phyloP scores from a whole-genome alignment of 805 yeast genomes.

The Metschnikowia gruessii region DNA sequence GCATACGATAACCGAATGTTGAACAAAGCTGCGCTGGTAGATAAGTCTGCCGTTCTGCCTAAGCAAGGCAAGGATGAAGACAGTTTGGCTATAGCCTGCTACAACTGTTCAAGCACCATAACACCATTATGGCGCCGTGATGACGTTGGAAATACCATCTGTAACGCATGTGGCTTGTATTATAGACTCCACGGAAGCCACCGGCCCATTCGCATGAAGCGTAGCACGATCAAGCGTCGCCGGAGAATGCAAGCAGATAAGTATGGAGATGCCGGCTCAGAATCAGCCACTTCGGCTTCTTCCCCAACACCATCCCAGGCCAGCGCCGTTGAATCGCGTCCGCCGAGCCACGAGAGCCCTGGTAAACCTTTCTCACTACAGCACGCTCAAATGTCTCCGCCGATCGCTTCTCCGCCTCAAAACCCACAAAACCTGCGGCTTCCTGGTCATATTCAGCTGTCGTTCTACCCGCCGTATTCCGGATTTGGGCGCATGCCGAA shows the following conservation, averaged over 20 bases:
- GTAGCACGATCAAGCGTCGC: constrained; percentile 70
- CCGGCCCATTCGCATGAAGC: constrained; percentile 73
- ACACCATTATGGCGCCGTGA: constrained; percentile 88
- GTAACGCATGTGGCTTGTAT: constrained; percentile 86
- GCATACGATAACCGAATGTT: constrained; percentile 70
- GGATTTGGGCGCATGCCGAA: constrained; percentile 38
- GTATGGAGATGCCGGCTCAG: not conserved
- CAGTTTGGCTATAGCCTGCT: constrained; percentile 69
- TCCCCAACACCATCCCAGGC: constrained; percentile 1
- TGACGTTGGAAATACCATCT: constrained; percentile 75
- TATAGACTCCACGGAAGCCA: constrained; percentile 71
- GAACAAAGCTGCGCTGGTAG: constrained; percentile 10
- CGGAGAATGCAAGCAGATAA: constrained; percentile 40
- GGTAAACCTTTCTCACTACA: not conserved
- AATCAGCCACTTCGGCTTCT: not conserved
- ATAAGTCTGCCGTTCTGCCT: constrained; percentile 11
- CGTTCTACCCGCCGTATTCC: constrained; percentile 34
- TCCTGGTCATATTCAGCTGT: constrained; percentile 7
- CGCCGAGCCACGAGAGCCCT: not conserved
- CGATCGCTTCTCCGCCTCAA: constrained; percentile 1
- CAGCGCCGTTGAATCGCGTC: not conserved
- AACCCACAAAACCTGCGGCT: not conserved
- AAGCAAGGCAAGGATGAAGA: constrained; percentile 26
- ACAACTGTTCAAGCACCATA: constrained; percentile 78
- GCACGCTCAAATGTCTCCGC: constrained; percentile 1